Conservation (phyloP, 345 rosid genomes). For the Syzygium aqueum region DNA sequence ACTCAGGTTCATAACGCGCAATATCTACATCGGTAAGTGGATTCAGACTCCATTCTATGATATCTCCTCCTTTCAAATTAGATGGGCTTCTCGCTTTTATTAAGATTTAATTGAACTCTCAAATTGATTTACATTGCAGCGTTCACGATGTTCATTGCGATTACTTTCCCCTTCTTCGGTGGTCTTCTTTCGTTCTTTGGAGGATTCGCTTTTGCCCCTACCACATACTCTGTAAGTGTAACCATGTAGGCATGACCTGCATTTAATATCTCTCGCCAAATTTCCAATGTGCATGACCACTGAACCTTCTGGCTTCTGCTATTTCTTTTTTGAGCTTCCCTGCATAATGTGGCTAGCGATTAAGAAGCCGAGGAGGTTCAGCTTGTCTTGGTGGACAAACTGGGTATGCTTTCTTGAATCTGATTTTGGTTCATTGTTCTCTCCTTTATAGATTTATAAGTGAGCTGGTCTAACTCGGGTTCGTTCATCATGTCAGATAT, state of each 20-base stretch:
- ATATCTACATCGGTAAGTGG: slow-evolving; percentile 11
- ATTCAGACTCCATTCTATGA: neutral
- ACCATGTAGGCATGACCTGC: rapidly evolving
- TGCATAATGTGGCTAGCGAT: slow-evolving; percentile 58
- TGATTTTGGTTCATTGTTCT: neutral
- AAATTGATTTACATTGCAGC: slow-evolving; percentile 10
- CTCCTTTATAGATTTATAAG: neutral
- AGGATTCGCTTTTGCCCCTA: slow-evolving; percentile 71
- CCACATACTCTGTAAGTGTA: slow-evolving; percentile 57
- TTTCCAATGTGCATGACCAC: neutral
- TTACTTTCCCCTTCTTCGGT: slow-evolving; percentile 63
- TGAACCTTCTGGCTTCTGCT: neutral
- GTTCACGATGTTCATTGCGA: slow-evolving; percentile 46
- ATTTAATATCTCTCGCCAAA: neutral
- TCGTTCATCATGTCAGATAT: slow-evolving; percentile 31
- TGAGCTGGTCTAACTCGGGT: neutral
- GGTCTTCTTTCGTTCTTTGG: slow-evolving; percentile 60
- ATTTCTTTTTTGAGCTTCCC: slow-evolving; percentile 31
- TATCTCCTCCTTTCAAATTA: neutral
- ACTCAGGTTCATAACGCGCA: slow-evolving; percentile 10
- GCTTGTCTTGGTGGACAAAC: slow-evolving; percentile 60
- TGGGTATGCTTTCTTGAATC: slow-evolving; percentile 34
- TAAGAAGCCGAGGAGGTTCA: slow-evolving; percentile 36
- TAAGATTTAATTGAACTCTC: neutral
- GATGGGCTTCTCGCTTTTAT: rapidly evolving